Base-by-base conservation (phyloP, 225 moss, liverwort and hornwort species). In the Antitrichia curtipendula region DNA sequence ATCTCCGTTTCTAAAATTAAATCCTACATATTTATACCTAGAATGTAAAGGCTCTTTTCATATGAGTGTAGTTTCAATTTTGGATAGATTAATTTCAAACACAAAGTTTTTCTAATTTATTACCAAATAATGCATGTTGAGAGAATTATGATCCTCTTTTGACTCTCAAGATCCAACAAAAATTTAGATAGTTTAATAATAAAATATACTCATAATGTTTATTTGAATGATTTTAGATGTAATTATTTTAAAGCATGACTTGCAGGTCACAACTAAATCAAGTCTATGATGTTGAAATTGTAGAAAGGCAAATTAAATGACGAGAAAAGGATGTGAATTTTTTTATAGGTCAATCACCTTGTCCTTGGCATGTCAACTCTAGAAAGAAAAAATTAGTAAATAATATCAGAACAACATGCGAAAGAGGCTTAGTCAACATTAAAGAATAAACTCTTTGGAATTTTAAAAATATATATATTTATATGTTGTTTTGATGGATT, bases 391-490 rank as follows among this genome's bases (percentile, higher is more conserved):
- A 34, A 34, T 8, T 22, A 2, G 1, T 52, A 13, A 22, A 22
- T 13, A 52, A 13, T 13, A 13, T 2, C 1, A 0, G 1, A 21
- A 21, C 5, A 36, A 53, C 23, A 22, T 0, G 0, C 2, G 0
- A 53, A 36, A 53, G 12, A 52, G 9, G 8, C 12, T 53, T 1
- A 1, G 2, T 53, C 23, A 14, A 52, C 1, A 75, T 12, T 34
- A 4, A 34, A 34, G 21, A 20, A 0, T 5, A 75, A 10, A n/a
- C 24, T n/a, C n/a, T 1, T 25, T 54, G 2, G 0, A 24, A 16
- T 53, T 75, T 6, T 6, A 9, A 22, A 76, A 56, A n/a, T 7
- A 45, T 45, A 45, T 45, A 8, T 45, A 45, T 45, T 45, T 45
- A 8, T 45, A 45, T 45, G 8, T 45, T 45, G 8, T 45, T 45